Evolutionary conservation across 768 basidiomycete species (phyloP), one percentile per base, ranked within the genome.

Genomic region (Collybia mongolica): DNA sequence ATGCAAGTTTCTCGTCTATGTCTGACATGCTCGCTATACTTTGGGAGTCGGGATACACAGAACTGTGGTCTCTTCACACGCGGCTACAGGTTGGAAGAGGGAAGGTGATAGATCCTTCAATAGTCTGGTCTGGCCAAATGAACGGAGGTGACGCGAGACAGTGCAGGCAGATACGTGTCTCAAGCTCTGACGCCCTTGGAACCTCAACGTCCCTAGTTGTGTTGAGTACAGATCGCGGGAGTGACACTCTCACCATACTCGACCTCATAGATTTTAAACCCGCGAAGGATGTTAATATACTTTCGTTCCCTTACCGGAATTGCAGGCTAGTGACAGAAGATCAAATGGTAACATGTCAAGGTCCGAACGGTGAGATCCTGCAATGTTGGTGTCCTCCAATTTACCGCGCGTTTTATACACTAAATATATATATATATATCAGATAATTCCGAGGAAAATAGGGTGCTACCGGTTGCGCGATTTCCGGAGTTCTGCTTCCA

Each of bases 11-110:
- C 51, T 83, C 87, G 0, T 51, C 75, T 1, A 58, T 65, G 17
- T 65, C 69, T 15, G 90, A 94, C 53, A 62, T 76, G 1, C 63
- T 93, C 6, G 86, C 80, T 8, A 59, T 84, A 2, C 72, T 96
- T 1, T 90, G 86, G 82, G 82, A 86, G 51, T 68, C 72, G n/a
- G 90, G 90, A 0, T 67, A 70, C 23, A 61, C 90, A 7, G 81
- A 88, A 45, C 57, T 94, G 2, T 95, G 87, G 82, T 71, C 81
- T 32, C 71, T 93, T 38, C 71, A 77, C 36, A 91, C 83, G 1
- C 80, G 82, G 6, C 67, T 88, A 24, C 73, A 74, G 8, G 77
- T 80, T 9, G 82, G 82, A 5, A 73, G 70, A 0, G 79, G 71
- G 20, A 82, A 84, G 46, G 72, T 79, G 4, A 82, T 89, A 79